Percentiles rank a stretch among this genome's conserved stretches.
phyloP scores from a whole-genome alignment of 805 yeast species.

The Candida hispaniensis region DNA sequence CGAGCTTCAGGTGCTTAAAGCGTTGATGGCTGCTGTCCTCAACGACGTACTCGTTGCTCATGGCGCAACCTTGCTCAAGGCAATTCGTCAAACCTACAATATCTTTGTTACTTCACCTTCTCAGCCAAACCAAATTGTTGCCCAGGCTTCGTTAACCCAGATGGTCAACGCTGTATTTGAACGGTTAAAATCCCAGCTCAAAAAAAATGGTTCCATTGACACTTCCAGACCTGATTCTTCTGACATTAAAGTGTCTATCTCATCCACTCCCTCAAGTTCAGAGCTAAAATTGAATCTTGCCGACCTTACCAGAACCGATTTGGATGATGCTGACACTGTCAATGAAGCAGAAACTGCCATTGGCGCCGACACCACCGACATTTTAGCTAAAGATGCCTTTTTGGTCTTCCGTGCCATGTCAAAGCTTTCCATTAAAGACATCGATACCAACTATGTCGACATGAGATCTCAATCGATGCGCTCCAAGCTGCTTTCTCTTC shows the following conservation, averaged over 20 bases:
- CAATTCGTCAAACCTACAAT: constrained; percentile 87
- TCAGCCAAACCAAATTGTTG: constrained; percentile 79
- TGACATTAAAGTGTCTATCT: constrained; percentile 4
- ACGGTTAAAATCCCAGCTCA: constrained; percentile 39
- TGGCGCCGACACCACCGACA: constrained; percentile 48
- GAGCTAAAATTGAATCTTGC: constrained; percentile 27
- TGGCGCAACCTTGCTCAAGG: constrained; percentile 78
- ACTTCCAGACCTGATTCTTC: too few species aligned
- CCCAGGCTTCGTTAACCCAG: constrained; percentile 91
- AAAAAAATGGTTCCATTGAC: constrained; percentile 8
- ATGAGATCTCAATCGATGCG: constrained; percentile 83
- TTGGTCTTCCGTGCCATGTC: constrained; percentile 90
- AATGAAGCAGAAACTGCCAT: constrained; percentile 31
- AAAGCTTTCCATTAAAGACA: constrained; percentile 72
- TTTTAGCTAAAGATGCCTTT: constrained; percentile 81
- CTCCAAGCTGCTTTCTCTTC: constrained; percentile 79
- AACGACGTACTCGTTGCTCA: constrained; percentile 77
- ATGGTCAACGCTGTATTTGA: constrained; percentile 79
- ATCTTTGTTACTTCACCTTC: constrained; percentile 77
- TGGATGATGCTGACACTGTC: constrained; percentile 25
- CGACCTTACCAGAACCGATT: constrained; percentile 22
- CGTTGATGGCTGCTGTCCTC: constrained; percentile 77
- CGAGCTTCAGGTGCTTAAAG: constrained; percentile 88
- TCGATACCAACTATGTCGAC: constrained; percentile 52
- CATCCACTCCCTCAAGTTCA: constrained; percentile 1